Evolutionary conservation across 768 basidiomycete genomes (phyloP), one percentile per base, ranked within the genome.

Genomic region (Lactarius akahatsu): DNA sequence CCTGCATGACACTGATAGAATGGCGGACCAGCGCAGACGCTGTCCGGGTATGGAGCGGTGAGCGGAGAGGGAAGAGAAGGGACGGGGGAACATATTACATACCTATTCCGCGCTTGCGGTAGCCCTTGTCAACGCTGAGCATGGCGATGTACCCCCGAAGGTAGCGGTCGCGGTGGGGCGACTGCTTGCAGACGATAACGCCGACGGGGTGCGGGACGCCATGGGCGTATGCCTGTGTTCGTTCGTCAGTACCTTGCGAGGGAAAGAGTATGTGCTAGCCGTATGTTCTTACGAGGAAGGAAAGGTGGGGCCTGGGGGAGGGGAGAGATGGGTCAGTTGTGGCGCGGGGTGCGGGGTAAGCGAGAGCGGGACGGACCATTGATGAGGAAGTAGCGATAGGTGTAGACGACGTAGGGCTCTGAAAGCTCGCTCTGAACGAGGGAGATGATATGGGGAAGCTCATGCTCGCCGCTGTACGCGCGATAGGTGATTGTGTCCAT

Each of bases 111-210:
- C 98, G 85, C 97, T 98, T 98, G 43, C 95, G 82, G 85, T 88
- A 97, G 45, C 81, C 77, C 76, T 87, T 88, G 76, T 85, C 83
- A 34, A 98, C 94, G 74, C 92, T 94, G 63, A 99, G 85, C 97
- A 99, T 98, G 38, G 96, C 97, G 65, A 99, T 96, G 75, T 99
- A 99, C 16, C 97, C 97, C 74, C 97, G 79, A 74, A 94, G 92
- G 11, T 85, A 80, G 45, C 80, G 78, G 68, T 89, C 84, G 63
- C 81, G 81, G 78, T 98, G 97, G 75, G 85, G 82, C 72, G 94
- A 94, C 78, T 97, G 96, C 81, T 98, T 99, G 85, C 94, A 97
- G 26, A 99, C 90, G 67, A 99, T 93, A 18, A 93, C 92, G 34
- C 94, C 97, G 68, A 98, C 85, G 20, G 95, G 92, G 32, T 78